Percentiles rank a stretch among this genome's conserved stretches.
phyloP scores from a whole-genome alignment of 148 eudicot genomes.

The Nepenthes gracilis region DNA sequence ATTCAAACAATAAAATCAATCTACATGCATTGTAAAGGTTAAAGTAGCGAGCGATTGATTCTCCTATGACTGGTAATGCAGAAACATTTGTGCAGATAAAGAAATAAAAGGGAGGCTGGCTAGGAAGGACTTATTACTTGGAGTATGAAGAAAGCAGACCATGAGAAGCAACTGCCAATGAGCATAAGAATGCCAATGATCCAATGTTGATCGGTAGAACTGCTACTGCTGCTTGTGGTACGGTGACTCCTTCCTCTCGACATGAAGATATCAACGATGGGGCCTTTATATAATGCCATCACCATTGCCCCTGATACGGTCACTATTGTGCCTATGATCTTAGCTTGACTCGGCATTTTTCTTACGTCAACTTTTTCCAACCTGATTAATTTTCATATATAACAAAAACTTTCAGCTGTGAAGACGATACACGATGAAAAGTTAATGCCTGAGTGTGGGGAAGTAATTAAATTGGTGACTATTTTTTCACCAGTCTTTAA shows the following conservation, averaged over 20 bases:
- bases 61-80: too few relatives aligned
- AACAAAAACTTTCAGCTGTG: background rate
- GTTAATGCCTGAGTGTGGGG: too few relatives aligned
- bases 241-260: constrained; percentile 10
- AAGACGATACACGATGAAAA: background rate
- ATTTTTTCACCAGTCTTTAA: too few relatives aligned
- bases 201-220: constrained; percentile 31
- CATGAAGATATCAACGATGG: constrained; percentile 31
- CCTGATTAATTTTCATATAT: constrained; percentile 8
- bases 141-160: constrained; percentile 55
- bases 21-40: too few relatives aligned
- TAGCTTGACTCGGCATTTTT: constrained; percentile 47
- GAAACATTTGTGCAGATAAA: too few relatives aligned
- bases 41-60: too few relatives aligned
- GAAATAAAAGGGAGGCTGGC: too few relatives aligned
- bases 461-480: too few relatives aligned
- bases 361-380: constrained; percentile 50
- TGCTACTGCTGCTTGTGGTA: constrained; percentile 3
- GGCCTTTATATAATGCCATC: constrained; percentile 53
- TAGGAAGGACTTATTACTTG: constrained; percentile 20
- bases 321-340: constrained; percentile 47
- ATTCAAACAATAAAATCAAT: too few relatives aligned
- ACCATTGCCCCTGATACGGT: constrained; percentile 50
- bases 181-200: constrained; percentile 39
- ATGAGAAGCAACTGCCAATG: constrained; percentile 39